Evolutionary conservation across 768 basidiomycete species (phyloP).

Genomic region (Tylopilus cervinicoccineus): DNA sequence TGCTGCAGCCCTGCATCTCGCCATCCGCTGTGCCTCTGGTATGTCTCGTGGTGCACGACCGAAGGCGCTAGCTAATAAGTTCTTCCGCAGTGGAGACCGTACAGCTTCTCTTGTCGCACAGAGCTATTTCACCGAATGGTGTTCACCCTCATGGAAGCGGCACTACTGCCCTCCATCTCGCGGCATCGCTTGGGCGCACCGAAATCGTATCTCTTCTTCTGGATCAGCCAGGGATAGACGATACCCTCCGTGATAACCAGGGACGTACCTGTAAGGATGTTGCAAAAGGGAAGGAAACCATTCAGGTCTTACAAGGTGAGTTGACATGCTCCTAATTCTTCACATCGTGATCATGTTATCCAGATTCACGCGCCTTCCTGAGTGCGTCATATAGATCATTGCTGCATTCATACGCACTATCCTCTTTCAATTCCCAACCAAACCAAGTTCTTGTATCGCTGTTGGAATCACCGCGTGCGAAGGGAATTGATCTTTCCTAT

Average conservation of each 20-base stretch:
- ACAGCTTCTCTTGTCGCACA: constrained; percentile 61
- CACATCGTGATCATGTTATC: constrained; percentile 4
- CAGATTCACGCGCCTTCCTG: constrained; percentile 75
- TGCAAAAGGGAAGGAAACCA: constrained; percentile 62
- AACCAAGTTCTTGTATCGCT: constrained; percentile 48
- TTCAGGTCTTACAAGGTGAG: constrained; percentile 67
- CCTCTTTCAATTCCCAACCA: constrained; percentile 41
- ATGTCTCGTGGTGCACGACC: constrained; percentile 23
- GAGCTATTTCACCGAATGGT: constrained; percentile 76
- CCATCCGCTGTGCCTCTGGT: constrained; percentile 79
- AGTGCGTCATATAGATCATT: constrained; percentile 73
- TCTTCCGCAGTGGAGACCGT: constrained; percentile 57
- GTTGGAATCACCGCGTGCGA: constrained; percentile 64
- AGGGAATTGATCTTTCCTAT: constrained; percentile 72
- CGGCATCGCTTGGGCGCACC: constrained; percentile 64
- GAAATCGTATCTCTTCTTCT: constrained; percentile 75
- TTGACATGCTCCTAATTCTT: not conserved
- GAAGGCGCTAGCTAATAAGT: not conserved
- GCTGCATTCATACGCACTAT: constrained; percentile 69
- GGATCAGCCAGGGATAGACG: constrained; percentile 77
- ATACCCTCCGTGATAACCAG: constrained; percentile 62
- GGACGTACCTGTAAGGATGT: constrained; percentile 71
- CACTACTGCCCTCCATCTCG: constrained; percentile 68
- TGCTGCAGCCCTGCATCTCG: constrained; percentile 75
- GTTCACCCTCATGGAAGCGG: constrained; percentile 70